Evolutionary conservation across 2,329 filamentous ascomycete genomes (phyloP), one percentile per base, ranked within the genome.

Genomic region (Gaeumannomyces tritici): DNA sequence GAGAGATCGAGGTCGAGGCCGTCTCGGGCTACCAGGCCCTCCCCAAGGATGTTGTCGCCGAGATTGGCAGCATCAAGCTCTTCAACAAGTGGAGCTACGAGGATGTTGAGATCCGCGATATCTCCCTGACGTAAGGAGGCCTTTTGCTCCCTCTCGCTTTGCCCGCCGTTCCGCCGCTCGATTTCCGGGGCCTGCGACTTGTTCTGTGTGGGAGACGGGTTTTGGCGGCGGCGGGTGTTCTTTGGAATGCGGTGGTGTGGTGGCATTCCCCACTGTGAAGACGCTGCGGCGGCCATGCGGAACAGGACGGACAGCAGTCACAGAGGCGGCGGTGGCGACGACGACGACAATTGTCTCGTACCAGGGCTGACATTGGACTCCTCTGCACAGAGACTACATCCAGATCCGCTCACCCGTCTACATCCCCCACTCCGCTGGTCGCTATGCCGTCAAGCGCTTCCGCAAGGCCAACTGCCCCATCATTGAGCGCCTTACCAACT

Each of bases 381-480:
- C 67, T 65, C 74, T 51, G 21, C 21, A 61, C 72, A 99, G 95
- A 85, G 95, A 99, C 81, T 99, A 99, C 87, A 95, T 99, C 80
- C 95, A 97, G 83, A 96, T 99, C 86, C 92, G 95, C 80, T 89
- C 93, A 73, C 95, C 95, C 74, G 95, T 98, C 85, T 99, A 98
- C 85, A 88, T 97, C 82, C 92, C 95, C 79, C 95, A 99, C 88
- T 96, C 93, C 71, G 95, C 96, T 76, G 95, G 95, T 79, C 91
- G 93, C 79, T 99, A 96, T 88, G 95, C 95, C 77, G 87, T 89
- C 83, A 99, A 99, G 92, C 90, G 96, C 78, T 99, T 99, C 91
- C 91, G 95, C 86, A 99, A 99, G 89, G 95, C 96, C 79, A 96
- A 98, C 88, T 99, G 95, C 91, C 95, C 95, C 75, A 98, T 99